A percentile compares a stretch with the other conserved stretches of the same genome.
Conservation (phyloP, 2,329 filamentous ascomycete genomes). For the Sclerotinia minor region DNA sequence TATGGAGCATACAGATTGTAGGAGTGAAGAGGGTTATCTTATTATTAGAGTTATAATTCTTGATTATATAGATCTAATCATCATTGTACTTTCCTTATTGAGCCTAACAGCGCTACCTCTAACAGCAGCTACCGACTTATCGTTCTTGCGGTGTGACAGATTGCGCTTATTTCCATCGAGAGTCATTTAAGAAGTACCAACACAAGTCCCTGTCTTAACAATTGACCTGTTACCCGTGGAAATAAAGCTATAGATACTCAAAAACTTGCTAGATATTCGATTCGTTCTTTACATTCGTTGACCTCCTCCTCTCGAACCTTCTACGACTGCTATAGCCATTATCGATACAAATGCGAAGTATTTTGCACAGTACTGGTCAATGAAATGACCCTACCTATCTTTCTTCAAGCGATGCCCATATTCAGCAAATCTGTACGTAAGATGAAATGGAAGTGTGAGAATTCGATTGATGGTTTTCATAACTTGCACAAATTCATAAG, state of each 20-base stretch:
- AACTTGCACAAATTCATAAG: neutral
- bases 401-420: neutral
- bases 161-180: neutral
- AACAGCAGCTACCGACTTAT: neutral
- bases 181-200: no score
- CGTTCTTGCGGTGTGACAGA: neutral
- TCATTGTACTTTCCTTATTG: no score
- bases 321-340: neutral
- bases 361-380: neutral
- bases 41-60: no score
- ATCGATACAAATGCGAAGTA: neutral
- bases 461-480: neutral
- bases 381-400: conserved; percentile 12
- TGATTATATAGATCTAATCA: no score
- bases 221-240: neutral
- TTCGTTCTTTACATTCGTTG: neutral
- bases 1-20: no score
- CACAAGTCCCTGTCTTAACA: neutral
- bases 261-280: neutral
- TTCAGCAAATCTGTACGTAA: neutral
- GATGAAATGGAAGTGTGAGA: neutral
- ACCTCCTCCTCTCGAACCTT: neutral
- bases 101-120: neutral
- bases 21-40: no score
- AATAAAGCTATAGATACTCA: neutral